Evolutionary conservation across 2,329 filamentous ascomycete species (phyloP).

Genomic region (Paecilomyces variotii): DNA sequence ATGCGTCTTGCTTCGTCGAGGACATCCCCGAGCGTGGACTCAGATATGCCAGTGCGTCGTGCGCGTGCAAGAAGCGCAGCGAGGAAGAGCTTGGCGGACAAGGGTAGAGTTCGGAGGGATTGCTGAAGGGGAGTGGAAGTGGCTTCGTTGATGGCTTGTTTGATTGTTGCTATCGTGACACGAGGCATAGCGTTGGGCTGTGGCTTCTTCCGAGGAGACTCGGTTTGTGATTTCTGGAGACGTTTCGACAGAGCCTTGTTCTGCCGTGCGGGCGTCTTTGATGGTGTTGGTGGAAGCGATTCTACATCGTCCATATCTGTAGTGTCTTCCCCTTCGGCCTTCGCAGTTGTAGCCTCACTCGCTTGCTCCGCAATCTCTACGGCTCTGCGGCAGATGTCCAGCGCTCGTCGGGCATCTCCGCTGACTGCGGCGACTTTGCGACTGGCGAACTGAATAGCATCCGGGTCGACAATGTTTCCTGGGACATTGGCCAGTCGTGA

Average conservation of each 20-base stretch:
- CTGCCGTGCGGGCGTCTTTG: conserved; percentile 30
- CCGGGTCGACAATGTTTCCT: conserved; percentile 80
- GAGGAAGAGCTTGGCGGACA: conserved; percentile 77
- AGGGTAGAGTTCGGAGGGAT: conserved; percentile 71
- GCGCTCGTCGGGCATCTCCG: conserved; percentile 81
- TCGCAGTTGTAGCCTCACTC: conserved; percentile 28
- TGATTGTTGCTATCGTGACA: conserved; percentile 89
- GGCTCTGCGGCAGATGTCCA: conserved; percentile 91
- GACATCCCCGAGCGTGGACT: conserved; percentile 83
- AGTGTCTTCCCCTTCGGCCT: conserved; percentile 7
- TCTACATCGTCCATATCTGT: conserved; percentile 23
- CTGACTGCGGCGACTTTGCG: conserved; percentile 95
- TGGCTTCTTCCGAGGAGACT: conserved; percentile 13
- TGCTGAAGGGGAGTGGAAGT: conserved; percentile 89
- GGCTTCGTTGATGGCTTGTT: conserved; percentile 89
- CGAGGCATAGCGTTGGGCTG: conserved; percentile 39
- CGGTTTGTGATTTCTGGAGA: conserved; percentile 7
- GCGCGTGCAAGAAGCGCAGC: conserved; percentile 71
- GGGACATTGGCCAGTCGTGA: conserved; percentile 85
- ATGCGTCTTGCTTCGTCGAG: conserved; percentile 75
- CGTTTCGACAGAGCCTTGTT: conserved; percentile 14
- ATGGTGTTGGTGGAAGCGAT: conserved; percentile 37
- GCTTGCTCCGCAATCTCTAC: conserved; percentile 90
- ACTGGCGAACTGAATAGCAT: conserved; percentile 92
- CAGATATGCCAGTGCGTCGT: conserved; percentile 73